Evolutionary conservation across 2,329 filamentous ascomycete genomes (phyloP).

Genomic region (Talaromyces sp.): DNA sequence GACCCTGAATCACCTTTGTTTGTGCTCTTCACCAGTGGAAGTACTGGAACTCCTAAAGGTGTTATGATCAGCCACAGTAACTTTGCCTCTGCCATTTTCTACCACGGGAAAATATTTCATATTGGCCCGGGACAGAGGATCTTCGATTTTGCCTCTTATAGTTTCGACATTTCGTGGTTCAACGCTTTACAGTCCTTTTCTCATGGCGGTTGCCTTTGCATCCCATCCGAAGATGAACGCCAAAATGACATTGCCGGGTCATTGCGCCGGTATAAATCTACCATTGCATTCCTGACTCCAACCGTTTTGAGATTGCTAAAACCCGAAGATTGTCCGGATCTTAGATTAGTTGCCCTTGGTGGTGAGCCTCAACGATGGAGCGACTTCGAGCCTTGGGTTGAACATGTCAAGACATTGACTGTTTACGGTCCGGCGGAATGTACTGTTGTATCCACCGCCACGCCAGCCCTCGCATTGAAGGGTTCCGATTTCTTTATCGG

Average conservation of each 20-base stretch:
- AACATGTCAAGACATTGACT: not conserved
- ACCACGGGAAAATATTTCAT: conserved; percentile 1
- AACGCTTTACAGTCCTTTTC: conserved; percentile 53
- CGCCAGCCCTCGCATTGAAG: not conserved
- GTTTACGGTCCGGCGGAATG: conserved; percentile 1
- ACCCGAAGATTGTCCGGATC: not conserved
- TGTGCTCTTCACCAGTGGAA: conserved; percentile 52
- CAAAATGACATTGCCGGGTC: not conserved
- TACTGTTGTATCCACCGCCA: not conserved
- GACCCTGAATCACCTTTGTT: conserved; percentile 29
- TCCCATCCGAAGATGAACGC: conserved; percentile 48
- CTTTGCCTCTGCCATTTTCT: not conserved
- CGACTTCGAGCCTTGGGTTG: conserved; percentile 17
- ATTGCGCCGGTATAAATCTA: not conserved
- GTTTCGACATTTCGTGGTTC: conserved; percentile 51
- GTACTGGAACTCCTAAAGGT: conserved; percentile 50
- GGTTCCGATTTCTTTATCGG: not conserved
- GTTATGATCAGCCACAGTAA: conserved; percentile 53
- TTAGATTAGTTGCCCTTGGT: not conserved
- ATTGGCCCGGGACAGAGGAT: conserved; percentile 37
- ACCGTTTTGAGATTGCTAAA: not conserved
- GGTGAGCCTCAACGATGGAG: conserved; percentile 38
- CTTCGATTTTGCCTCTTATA: conserved; percentile 54
- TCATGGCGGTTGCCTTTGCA: conserved; percentile 56
- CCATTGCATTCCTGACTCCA: not conserved